Conservation (phyloP, 176 grass and related monocot species). For the Phyllostachys edulis region DNA sequence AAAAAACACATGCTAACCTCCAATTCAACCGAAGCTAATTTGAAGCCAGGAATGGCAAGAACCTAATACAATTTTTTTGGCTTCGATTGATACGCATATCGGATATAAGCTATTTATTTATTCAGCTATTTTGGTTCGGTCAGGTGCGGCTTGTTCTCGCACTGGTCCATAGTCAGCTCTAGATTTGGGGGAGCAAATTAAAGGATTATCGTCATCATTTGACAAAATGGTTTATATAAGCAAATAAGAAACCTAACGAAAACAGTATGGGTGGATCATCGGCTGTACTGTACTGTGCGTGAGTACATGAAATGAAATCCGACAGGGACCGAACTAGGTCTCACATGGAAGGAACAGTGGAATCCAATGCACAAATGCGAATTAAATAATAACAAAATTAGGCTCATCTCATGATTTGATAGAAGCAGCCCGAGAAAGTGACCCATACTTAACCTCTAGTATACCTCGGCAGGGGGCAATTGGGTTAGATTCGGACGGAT, state of each 20-base stretch:
- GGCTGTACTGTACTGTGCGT: background rate
- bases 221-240: background rate
- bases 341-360: conserved; percentile 39
- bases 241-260: background rate
- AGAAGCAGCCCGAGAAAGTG: conserved; percentile 31
- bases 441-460: background rate
- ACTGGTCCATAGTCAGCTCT: background rate
- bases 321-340: conserved; percentile 19
- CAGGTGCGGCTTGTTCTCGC: background rate
- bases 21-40: background rate
- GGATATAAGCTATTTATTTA: background rate
- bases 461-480: too few relatives aligned
- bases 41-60: background rate
- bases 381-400: conserved; percentile 25
- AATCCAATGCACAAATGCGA: conserved; percentile 36
- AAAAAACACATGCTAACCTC: background rate
- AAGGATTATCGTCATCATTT: background rate
- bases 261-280: background rate
- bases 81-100: too few relatives aligned
- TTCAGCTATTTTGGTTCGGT: background rate
- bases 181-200: background rate
- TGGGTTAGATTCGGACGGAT: too few relatives aligned
- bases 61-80: background rate
- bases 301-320: conserved; percentile 34
- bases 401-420: conserved; percentile 20